phyloP scores from a whole-genome alignment of 2,329 filamentous ascomycete species.

The Botryotinia convoluta region DNA sequence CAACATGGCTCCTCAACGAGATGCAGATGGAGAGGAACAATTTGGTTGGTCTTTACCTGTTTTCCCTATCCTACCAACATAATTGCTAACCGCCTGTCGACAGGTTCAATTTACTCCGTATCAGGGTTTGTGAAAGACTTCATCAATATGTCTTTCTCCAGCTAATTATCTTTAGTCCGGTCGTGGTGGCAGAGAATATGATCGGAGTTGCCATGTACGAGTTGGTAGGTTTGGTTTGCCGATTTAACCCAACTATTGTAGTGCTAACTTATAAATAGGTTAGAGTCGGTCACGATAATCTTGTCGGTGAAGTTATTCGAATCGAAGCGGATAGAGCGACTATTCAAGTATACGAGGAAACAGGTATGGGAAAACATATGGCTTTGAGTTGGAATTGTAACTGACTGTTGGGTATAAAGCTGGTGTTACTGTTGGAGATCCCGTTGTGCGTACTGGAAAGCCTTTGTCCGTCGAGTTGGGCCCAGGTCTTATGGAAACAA shows the following conservation, averaged over 20 bases:
- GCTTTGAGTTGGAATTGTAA: background rate
- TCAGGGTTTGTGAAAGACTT: conserved; percentile 50
- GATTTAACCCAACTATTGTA: background rate
- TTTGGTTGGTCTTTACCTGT: conserved; percentile 47
- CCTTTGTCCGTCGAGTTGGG: conserved; percentile 96
- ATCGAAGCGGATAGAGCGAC: conserved; percentile 94
- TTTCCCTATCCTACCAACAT: conserved; percentile 15
- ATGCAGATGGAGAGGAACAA: conserved; percentile 50
- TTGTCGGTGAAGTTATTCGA: conserved; percentile 97
- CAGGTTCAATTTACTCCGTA: conserved; percentile 67
- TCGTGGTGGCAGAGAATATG: conserved; percentile 97
- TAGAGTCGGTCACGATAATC: conserved; percentile 84
- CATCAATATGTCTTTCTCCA: background rate
- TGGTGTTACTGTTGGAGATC: conserved; percentile 93
- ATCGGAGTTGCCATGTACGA: conserved; percentile 99
- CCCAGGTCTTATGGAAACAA: conserved; percentile 95
- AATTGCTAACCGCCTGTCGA: conserved; percentile 30
- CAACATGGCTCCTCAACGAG: conserved; percentile 43
- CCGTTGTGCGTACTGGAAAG: conserved; percentile 86
- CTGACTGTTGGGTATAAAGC: conserved; percentile 50
- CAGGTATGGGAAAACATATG: conserved; percentile 56
- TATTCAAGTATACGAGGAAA: conserved; percentile 99
- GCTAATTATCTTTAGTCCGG: conserved; percentile 59
- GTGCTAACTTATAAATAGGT: conserved; percentile 56
- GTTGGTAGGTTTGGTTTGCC: conserved; percentile 51